Percentiles rank a stretch among this genome's conserved stretches.
Conservation (phyloP, 495 filamentous ascomycete species). For the Neurospora sp. region DNA sequence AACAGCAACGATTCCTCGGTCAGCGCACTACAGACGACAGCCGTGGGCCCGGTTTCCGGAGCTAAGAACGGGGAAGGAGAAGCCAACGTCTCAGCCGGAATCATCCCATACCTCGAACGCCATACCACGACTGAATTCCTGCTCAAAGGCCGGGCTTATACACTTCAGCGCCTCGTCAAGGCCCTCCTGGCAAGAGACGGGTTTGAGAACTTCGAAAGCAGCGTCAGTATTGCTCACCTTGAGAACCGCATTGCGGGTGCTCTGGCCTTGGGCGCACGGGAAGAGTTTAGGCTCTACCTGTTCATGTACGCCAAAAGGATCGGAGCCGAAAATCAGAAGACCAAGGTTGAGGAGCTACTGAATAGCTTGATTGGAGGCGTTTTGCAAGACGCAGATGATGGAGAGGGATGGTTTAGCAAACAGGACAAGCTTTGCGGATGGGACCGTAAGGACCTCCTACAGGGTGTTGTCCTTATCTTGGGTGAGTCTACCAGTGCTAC, state of each 20-base stretch:
- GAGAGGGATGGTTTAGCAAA: constrained; percentile 46
- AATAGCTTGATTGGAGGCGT: constrained; percentile 68
- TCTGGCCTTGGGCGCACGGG: constrained; percentile 69
- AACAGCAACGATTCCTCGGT: constrained; percentile 84
- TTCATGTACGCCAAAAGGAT: constrained; percentile 95
- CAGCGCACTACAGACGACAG: constrained; percentile 63
- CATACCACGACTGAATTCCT: constrained; percentile 89
- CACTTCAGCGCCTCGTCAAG: constrained; percentile 83
- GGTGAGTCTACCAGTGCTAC: constrained; percentile 49
- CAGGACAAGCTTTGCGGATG: constrained; percentile 74
- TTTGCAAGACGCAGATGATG: constrained; percentile 42
- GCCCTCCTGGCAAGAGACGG: constrained; percentile 73
- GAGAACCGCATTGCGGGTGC: constrained; percentile 92
- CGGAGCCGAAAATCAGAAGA: constrained; percentile 74
- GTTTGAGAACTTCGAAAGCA: constrained; percentile 84
- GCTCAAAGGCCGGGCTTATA: constrained; percentile 81
- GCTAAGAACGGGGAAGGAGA: constrained; percentile 32
- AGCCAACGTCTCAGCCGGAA: constrained; percentile 73
- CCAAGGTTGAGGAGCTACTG: constrained; percentile 86
- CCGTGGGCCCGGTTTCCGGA: constrained; percentile 35
- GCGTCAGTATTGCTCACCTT: constrained; percentile 85
- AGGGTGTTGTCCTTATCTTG: constrained; percentile 81
- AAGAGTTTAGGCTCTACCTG: constrained; percentile 84
- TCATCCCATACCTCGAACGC: constrained; percentile 86
- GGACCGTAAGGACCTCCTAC: constrained; percentile 74